Conservation (phyloP, 2,329 filamentous ascomycete genomes). For the Ophiostoma sp. region DNA sequence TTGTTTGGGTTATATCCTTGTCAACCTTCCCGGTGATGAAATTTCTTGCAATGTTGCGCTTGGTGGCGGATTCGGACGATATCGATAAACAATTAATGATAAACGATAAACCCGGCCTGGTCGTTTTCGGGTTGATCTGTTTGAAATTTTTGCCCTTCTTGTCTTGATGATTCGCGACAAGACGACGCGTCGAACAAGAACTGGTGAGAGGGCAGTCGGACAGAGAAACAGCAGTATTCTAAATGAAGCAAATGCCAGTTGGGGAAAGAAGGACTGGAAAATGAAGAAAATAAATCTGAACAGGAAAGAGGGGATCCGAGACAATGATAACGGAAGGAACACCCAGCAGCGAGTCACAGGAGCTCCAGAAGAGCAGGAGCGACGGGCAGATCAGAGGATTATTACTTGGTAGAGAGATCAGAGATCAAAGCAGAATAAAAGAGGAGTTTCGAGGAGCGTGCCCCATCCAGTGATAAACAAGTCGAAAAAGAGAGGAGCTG, state of each 20-base stretch:
- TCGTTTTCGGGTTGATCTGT: neutral
- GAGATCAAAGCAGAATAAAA: neutral
- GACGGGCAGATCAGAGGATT: neutral
- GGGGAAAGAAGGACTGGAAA: neutral
- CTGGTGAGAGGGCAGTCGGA: neutral
- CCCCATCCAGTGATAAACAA: slow-evolving; percentile 10
- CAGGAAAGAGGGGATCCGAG: slow-evolving; percentile 1
- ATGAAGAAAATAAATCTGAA: neutral
- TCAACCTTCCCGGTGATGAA: neutral
- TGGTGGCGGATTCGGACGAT: neutral
- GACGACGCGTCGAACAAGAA: neutral
- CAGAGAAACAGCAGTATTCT: neutral
- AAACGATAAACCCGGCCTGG: no score
- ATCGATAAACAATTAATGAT: neutral
- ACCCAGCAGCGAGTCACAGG: neutral
- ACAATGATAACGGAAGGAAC: slow-evolving; percentile 10
- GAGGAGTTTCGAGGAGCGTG: neutral
- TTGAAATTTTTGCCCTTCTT: neutral
- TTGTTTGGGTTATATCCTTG: neutral
- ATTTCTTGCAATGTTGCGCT: neutral
- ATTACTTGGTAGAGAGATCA: neutral
- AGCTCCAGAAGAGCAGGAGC: neutral
- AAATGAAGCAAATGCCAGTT: slow-evolving; percentile 1
- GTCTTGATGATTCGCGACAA: neutral
- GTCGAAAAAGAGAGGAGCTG: slow-evolving; percentile 5